Evolutionary conservation across 1,139 yeast species (phyloP).

Genomic region (Candida albicans): DNA sequence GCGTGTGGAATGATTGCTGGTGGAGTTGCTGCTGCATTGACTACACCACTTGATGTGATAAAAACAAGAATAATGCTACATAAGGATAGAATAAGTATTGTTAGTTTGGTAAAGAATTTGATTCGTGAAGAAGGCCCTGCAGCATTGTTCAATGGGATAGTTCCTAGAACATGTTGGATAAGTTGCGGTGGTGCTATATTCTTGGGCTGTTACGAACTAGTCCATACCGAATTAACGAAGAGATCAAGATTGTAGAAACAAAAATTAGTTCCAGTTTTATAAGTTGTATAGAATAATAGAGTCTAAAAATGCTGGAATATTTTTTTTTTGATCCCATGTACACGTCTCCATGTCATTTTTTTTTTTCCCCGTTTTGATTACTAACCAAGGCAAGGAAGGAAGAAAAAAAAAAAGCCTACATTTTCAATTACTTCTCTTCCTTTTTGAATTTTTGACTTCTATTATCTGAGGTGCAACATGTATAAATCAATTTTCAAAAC

Average conservation of each 20-base stretch:
- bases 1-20: slow-evolving; percentile 94
- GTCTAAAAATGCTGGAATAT: background rate
- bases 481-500: slow-evolving; percentile 2
- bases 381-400: background rate
- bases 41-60: slow-evolving; percentile 91
- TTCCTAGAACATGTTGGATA: slow-evolving; percentile 96
- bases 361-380: background rate
- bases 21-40: slow-evolving; percentile 88
- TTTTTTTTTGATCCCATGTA: background rate
- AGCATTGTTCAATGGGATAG: slow-evolving; percentile 80
- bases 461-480: background rate
- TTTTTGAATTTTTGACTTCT: background rate
- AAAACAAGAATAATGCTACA: slow-evolving; percentile 89
- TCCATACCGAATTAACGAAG: slow-evolving; percentile 27
- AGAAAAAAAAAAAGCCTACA: background rate
- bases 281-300: background rate
- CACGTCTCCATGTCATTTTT: background rate
- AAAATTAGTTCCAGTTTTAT: too few species aligned
- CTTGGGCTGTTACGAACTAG: slow-evolving; percentile 88
- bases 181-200: slow-evolving; percentile 98
- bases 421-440: background rate
- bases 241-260: background rate
- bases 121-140: slow-evolving; percentile 62
- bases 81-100: slow-evolving; percentile 48
- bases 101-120: slow-evolving; percentile 47